Evolutionary conservation across 495 filamentous ascomycete species (phyloP).

Genomic region (Cladorrhinum samala): DNA sequence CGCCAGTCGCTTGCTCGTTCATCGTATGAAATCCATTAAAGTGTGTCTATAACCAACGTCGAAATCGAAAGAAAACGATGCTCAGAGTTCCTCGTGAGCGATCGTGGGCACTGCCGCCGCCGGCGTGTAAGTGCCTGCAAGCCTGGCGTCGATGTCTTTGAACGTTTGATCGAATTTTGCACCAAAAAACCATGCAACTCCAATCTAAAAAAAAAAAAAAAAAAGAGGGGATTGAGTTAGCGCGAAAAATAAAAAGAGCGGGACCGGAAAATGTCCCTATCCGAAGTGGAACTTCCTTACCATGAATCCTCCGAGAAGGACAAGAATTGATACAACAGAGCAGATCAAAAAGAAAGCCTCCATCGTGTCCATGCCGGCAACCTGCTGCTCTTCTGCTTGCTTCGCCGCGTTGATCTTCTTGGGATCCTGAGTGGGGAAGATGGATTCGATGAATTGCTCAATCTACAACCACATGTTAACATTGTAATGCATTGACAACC

Average conservation of each 20-base stretch:
- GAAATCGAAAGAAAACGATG: conserved; percentile 7
- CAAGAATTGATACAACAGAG: conserved; percentile 28
- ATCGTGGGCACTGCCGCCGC: conserved; percentile 8
- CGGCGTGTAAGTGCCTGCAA: conserved; percentile 17
- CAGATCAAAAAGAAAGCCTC: conserved; percentile 33
- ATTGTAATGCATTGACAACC: neutral
- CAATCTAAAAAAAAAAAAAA: conserved; percentile 44
- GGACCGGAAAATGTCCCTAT: conserved; percentile 1
- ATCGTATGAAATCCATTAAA: conserved; percentile 7
- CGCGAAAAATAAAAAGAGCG: neutral
- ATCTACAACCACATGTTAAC: conserved; percentile 50
- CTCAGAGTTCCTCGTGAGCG: conserved; percentile 40
- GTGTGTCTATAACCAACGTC: neutral
- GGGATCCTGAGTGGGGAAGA: conserved; percentile 69
- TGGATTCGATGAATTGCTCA: conserved; percentile 92
- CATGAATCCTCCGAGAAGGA: conserved; percentile 39
- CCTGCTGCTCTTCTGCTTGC: conserved; percentile 8
- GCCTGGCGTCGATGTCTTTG: conserved; percentile 22
- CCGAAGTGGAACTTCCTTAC: conserved; percentile 26
- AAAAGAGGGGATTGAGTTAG: neutral
- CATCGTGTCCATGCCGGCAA: conserved; percentile 23
- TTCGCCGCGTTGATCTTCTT: conserved; percentile 36
- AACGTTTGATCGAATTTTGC: conserved; percentile 50
- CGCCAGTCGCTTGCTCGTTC: conserved; percentile 9
- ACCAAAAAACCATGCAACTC: conserved; percentile 60